Percentiles rank a stretch among this genome's conserved stretches.
These are phyloP conservation scores for Iodosphaeria phyllophila DNA, from an alignment of 2,329 filamentous ascomycete genomes.

Conservation along the genomic window DNA sequence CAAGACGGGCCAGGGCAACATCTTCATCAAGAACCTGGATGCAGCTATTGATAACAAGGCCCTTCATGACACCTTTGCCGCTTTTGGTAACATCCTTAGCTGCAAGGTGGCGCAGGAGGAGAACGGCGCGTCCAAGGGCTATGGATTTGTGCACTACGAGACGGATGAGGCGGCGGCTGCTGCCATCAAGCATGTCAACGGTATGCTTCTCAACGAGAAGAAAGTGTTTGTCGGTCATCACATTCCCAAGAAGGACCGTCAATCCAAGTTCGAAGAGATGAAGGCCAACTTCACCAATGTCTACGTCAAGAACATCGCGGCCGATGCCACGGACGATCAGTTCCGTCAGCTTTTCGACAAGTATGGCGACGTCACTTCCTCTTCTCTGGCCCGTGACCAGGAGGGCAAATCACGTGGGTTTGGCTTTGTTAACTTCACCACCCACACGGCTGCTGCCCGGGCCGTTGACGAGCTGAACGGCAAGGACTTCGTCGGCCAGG, in stretches of 20 bases:
- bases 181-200: conserved; percentile 98
- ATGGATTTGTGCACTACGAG: conserved; percentile 99
- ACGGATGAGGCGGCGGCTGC: conserved; percentile 91
- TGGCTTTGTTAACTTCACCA: conserved; percentile 89
- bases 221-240: conserved; percentile 99
- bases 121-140: conserved; percentile 90
- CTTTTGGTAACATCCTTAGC: conserved; percentile 96
- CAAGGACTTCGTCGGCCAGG: conserved; percentile 82
- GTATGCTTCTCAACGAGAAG: conserved; percentile 99
- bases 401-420: conserved; percentile 93
- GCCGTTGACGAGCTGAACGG: conserved; percentile 87
- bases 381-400: conserved; percentile 72
- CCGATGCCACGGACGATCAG: conserved; percentile 75
- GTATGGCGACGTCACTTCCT: conserved; percentile 87
- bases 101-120: conserved; percentile 99
- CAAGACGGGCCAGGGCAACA: conserved; percentile 98
- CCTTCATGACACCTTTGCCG: conserved; percentile 96
- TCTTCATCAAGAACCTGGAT: conserved; percentile 99
- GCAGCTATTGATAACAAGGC: conserved; percentile 99
- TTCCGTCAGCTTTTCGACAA: conserved; percentile 87
- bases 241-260: conserved; percentile 98
- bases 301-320: conserved; percentile 95
- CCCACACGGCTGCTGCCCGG: conserved; percentile 68
- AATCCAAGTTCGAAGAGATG: conserved; percentile 99
- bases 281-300: conserved; percentile 99